Base-by-base conservation (phyloP, 169 alveolate genomes). In the Plasmodium gonderi region DNA sequence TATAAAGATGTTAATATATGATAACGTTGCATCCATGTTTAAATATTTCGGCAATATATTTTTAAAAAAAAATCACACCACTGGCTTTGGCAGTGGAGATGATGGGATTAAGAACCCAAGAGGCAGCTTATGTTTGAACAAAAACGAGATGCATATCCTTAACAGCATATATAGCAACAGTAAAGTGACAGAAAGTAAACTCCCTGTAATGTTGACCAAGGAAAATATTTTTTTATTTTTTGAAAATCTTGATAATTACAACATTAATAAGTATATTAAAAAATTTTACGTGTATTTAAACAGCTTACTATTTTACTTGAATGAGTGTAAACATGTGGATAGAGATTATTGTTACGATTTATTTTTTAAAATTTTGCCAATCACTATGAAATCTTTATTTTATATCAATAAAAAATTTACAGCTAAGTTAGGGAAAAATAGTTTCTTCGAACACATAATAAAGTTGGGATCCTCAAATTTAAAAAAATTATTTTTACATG, bases 391-490 rank as follows among this genome's bases (percentile, higher is more conserved):
- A 68, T 65, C 90, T n/a, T 29, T 89, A 77, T 89, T 89, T 77
- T 89, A 40, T n/a, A 77, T 77, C 33, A 89, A 89, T n/a, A 89
- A 89, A 78, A 89, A 42, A 31, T 77, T 89, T 64, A 89, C 80
- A 14, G 31, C 77, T 5, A 89, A 89, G 80, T 14, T 69, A 49
- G 47, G 64, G 49, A 89, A 69, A 54, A 76, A 89, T 65, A 31
- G 60, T 33, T 69, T 89, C n/a, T 89, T 89, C 49, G 90, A 89
- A 60, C 42, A 77, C 49, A 64, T 89, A 54, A 45, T 77, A 44
- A 40, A 89, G 2, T 60, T 89, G 36, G 94, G 94, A 38, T 76
- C 29, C 29, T 9, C 75, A 9, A 65, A 89, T 33, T 29, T 89
- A 36, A 77, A 64, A 42, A 31, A 44, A 26, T 77, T 89, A 20